phyloP scores from a whole-genome alignment of 345 rosid species.

The Salix arbutifolia region DNA sequence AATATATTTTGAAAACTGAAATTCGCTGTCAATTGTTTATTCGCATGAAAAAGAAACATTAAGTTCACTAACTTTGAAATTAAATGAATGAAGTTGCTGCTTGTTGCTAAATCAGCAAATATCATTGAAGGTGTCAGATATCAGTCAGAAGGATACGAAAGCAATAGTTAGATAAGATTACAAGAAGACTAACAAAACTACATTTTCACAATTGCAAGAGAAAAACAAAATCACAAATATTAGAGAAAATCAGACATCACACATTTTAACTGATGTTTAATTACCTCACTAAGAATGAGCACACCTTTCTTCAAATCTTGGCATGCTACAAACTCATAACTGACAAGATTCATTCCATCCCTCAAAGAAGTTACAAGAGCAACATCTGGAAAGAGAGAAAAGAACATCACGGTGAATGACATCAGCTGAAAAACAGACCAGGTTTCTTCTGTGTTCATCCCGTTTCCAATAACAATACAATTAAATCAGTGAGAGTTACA shows the following conservation, averaged over 20 bases:
- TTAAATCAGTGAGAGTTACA: not conserved
- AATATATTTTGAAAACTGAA: not conserved
- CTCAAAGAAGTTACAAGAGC: conserved; percentile 96
- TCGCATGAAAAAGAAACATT: not conserved
- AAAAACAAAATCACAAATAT: not conserved
- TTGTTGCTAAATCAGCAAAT: not conserved
- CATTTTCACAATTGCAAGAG: not conserved
- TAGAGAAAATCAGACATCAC: not conserved
- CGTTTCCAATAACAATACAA: not conserved
- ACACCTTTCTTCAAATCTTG: conserved; percentile 97
- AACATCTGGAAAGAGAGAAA: conserved; percentile 52
- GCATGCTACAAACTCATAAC: conserved; percentile 98
- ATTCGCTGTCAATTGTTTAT: not conserved
- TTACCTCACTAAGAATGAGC: conserved; percentile 99
- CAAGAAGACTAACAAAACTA: not conserved
- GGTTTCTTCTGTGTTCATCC: not conserved
- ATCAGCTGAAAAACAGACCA: not conserved
- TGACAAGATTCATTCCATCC: conserved; percentile 99
- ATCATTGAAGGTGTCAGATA: not conserved
- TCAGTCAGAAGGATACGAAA: not conserved
- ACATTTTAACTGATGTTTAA: conserved; percentile 3
- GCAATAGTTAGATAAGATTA: not conserved
- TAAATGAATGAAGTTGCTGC: not conserved
- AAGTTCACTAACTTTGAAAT: not conserved
- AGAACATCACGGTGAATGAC: conserved; percentile 3